phyloP scores from a whole-genome alignment of 2,329 filamentous ascomycete genomes.

The Arthrinium puccinioides region DNA sequence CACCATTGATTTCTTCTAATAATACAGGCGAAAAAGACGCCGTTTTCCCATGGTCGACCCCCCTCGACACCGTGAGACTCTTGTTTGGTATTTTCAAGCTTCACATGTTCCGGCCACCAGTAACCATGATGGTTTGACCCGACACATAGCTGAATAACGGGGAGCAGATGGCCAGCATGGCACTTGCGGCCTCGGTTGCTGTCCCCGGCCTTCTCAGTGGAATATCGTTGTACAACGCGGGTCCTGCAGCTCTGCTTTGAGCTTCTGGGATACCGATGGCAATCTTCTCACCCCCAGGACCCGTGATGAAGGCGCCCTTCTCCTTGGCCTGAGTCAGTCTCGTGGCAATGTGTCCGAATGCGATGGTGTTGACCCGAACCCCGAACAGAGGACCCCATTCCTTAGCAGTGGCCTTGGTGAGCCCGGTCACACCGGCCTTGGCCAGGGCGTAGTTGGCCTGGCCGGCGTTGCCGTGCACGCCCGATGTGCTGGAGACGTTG shows the following conservation, averaged over 20 bases:
- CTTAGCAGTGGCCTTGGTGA: slow-evolving; percentile 86
- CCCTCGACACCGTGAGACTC: neutral
- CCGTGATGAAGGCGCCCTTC: slow-evolving; percentile 69
- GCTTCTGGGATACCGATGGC: slow-evolving; percentile 65
- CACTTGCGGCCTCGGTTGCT: slow-evolving; percentile 72
- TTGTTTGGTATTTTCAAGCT: neutral
- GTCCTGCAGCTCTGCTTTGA: slow-evolving; percentile 37
- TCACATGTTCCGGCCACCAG: slow-evolving; percentile 62
- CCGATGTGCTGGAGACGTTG: slow-evolving; percentile 77
- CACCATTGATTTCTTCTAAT: neutral
- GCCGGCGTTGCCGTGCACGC: slow-evolving; percentile 82
- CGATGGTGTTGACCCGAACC: slow-evolving; percentile 75
- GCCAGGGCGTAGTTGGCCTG: slow-evolving; percentile 84
- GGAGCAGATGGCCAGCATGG: slow-evolving; percentile 71
- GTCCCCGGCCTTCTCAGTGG: slow-evolving; percentile 70
- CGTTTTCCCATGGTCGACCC: neutral
- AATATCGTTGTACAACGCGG: slow-evolving; percentile 57
- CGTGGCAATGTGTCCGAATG: slow-evolving; percentile 77
- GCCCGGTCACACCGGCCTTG: slow-evolving; percentile 74
- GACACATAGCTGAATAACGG: slow-evolving; percentile 79
- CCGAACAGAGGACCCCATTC: slow-evolving; percentile 84
- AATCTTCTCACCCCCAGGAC: slow-evolving; percentile 68
- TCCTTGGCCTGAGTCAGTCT: slow-evolving; percentile 80
- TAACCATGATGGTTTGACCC: slow-evolving; percentile 82
- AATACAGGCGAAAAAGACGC: slow-evolving; percentile 5